Conservation (phyloP, 108 stramenopile genomes). For the Fistulifera pelliculosa region DNA sequence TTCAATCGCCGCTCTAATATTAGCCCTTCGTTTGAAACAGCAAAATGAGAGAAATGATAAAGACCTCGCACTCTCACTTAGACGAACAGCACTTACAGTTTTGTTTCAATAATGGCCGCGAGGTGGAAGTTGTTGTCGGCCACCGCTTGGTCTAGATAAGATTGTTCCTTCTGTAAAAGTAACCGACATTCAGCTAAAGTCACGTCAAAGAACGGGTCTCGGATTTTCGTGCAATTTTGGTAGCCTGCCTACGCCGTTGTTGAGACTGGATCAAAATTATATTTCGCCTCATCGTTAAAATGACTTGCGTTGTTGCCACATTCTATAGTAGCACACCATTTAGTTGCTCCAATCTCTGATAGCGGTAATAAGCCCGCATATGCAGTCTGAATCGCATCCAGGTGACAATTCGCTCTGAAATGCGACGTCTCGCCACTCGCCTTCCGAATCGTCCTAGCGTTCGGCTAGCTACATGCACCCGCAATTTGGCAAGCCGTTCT, state of each 20-base stretch:
- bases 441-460: slow-evolving; percentile 55
- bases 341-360: slow-evolving; percentile 31
- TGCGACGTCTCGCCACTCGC: slow-evolving; percentile 31
- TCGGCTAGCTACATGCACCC: slow-evolving; percentile 59
- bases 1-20: slow-evolving; percentile 44
- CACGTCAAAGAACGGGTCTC: slow-evolving; percentile 72
- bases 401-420: slow-evolving; percentile 36
- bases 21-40: background rate
- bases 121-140: slow-evolving; percentile 50
- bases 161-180: slow-evolving; percentile 36
- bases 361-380: slow-evolving; percentile 37
- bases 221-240: slow-evolving; percentile 25
- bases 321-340: slow-evolving; percentile 44
- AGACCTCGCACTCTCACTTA: background rate
- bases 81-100: slow-evolving; percentile 32
- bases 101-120: slow-evolving; percentile 60
- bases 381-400: slow-evolving; percentile 59
- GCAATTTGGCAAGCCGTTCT: slow-evolving; percentile 62
- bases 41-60: slow-evolving; percentile 3
- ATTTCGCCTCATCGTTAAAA: slow-evolving; percentile 20
- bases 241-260: slow-evolving; percentile 36
- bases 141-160: slow-evolving; percentile 54
- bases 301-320: slow-evolving; percentile 16
- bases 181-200: slow-evolving; percentile 54
- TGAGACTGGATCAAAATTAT: slow-evolving; percentile 49